Conservation (phyloP, 768 basidiomycete genomes). For the Tricholoma terreum region DNA sequence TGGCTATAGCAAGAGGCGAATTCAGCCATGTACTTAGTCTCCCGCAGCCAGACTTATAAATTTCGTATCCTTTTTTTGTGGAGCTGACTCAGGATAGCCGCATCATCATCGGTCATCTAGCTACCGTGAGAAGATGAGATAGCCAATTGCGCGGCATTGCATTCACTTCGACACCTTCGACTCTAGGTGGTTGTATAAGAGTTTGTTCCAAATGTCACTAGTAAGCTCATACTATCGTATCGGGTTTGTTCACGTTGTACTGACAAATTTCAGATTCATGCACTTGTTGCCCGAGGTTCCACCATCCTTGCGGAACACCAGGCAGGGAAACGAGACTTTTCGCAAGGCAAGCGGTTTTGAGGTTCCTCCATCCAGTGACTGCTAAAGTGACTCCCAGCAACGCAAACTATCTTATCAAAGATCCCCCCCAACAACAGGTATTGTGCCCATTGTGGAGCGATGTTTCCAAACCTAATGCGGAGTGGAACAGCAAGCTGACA, state of each 20-base stretch:
- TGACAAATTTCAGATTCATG: constrained; percentile 59
- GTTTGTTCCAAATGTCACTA: constrained; percentile 27
- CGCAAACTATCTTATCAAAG: constrained; percentile 87
- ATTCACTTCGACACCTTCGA: too few relatives aligned
- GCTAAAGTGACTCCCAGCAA: constrained; percentile 43
- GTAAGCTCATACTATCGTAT: constrained; percentile 9
- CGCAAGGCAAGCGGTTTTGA: constrained; percentile 60
- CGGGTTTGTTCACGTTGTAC: background rate
- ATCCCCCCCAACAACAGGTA: constrained; percentile 88
- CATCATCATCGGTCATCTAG: too few relatives aligned
- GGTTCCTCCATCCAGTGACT: background rate
- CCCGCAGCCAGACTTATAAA: too few relatives aligned
- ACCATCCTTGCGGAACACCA: constrained; percentile 88
- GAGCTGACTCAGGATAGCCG: too few relatives aligned
- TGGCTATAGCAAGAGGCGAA: background rate
- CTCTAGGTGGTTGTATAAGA: too few relatives aligned
- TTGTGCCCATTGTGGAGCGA: constrained; percentile 14
- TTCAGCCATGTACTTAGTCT: too few relatives aligned
- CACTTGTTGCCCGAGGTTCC: constrained; percentile 74
- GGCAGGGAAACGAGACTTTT: constrained; percentile 79
- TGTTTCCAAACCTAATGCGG: background rate
- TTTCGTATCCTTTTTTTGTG: too few relatives aligned
- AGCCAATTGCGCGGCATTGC: too few relatives aligned
- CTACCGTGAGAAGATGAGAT: too few relatives aligned
- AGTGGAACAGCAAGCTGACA: constrained; percentile 59